A percentile compares a stretch with the other conserved stretches of the same genome.
These are phyloP conservation scores for Apophysomyces trapeziformis DNA, from an alignment of 371 early-diverging fungal species.

Conservation along the genomic window DNA sequence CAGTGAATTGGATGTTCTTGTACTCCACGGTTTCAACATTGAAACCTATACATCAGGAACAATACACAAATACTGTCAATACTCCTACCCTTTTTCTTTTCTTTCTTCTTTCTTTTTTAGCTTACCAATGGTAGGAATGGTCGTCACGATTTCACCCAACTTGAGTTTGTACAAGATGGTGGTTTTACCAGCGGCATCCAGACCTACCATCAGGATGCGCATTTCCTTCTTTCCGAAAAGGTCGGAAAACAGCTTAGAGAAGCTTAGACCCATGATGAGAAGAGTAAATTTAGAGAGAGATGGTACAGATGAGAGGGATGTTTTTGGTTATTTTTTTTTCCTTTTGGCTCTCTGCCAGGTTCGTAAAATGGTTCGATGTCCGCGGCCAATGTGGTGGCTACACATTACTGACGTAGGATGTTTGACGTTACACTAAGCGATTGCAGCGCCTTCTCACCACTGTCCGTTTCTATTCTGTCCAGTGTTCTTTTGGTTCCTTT, in stretches of 20 bases:
- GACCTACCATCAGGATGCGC: conserved; percentile 96
- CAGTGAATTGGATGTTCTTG: conserved; percentile 97
- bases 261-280: conserved; percentile 51
- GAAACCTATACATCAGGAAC: conserved; percentile 64
- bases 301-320: conserved; percentile 11
- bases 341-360: conserved; percentile 12
- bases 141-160: conserved; percentile 95
- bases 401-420: conserved; percentile 9
- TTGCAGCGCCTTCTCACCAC: no score
- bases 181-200: conserved; percentile 99
- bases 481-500: no score
- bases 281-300: conserved; percentile 1
- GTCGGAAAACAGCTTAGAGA: conserved; percentile 48
- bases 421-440: not conserved
- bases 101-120: not conserved
- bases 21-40: conserved; percentile 94
- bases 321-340: conserved; percentile 12
- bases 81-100: conserved; percentile 2
- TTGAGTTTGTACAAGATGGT: conserved; percentile 91
- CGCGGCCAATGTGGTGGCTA: conserved; percentile 3
- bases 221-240: conserved; percentile 88
- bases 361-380: conserved; percentile 11
- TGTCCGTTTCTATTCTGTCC: no score
- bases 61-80: not conserved
- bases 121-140: conserved; percentile 87